Base-by-base conservation (phyloP, 1,284 basidiomycete genomes). In the Papiliotrema nemorosa region DNA sequence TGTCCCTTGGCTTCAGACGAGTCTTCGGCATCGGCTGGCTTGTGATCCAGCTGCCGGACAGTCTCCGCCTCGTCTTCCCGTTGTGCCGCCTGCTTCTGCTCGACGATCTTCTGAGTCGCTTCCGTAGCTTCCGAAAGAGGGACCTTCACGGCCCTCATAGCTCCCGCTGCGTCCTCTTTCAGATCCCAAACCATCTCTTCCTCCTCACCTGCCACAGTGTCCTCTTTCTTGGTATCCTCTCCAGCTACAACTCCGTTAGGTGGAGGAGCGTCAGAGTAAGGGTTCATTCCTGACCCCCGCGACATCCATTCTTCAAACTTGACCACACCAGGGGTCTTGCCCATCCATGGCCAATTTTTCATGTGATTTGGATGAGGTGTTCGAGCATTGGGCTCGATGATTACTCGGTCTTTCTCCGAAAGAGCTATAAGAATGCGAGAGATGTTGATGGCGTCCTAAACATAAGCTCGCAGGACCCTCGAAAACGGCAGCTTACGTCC, bases 381-480 rank as follows among this genome's bases (percentile, higher is more conserved):
- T 18, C 73, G 60, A 1, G 83, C 84, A 64, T 93, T 96, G 22
- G 87, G 81, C 55, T 82, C 78, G 52, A 94, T 77, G 49, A 79
- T 74, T 27, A 86, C 77, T 34, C 18, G 4, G 21, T 84, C 83
- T 47, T 82, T 79, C 44, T 80, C 76, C 4, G 84, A 85, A 18
- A 93, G 80, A 62, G 87, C 87, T 42, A 80, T 75, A 34, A 93
- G 71, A 52, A 96, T 84, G 22, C 87, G 82, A 16, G 85, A 80
- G 48, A 94, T 82, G 67, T 94, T 94, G 14, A 86, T 84, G 26
- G 88, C 81, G 73, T 96, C 91, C 89, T 92, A 52, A n/a, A 38
- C n/a, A 31, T 27, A 12, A 36, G 20, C 20, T 40, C 4, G 9
- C 24, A 31, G 5, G 6, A 4, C 2, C 41, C 36, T 14, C n/a